Evolutionary conservation across 2,329 filamentous ascomycete genomes (phyloP).

Genomic region (Neonectria coccinea): DNA sequence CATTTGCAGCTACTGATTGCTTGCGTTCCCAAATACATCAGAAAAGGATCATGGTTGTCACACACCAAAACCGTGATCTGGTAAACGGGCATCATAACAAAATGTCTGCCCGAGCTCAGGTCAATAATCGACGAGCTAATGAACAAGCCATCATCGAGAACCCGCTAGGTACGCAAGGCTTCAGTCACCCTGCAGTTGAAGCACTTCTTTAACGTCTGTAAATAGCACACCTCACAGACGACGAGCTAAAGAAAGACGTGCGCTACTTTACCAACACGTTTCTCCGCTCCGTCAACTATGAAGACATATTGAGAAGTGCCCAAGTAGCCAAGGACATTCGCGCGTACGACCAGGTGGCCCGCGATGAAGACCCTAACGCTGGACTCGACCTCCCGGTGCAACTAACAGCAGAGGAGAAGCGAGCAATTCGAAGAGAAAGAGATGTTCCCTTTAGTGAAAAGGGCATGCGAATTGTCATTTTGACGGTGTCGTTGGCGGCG

Average conservation of each 20-base stretch:
- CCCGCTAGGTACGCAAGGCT: constrained; percentile 45
- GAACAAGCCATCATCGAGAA: constrained; percentile 53
- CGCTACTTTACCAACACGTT: constrained; percentile 45
- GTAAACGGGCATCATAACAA: background rate
- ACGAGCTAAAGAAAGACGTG: constrained; percentile 53
- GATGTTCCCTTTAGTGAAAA: constrained; percentile 54
- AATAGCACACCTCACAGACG: constrained; percentile 53
- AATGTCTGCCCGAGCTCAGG: constrained; percentile 31
- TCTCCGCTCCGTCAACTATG: constrained; percentile 47
- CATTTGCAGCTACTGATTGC: background rate
- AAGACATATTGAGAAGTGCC: constrained; percentile 53
- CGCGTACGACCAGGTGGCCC: constrained; percentile 54
- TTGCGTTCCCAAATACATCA: background rate
- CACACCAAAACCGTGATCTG: constrained; percentile 18
- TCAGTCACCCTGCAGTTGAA: background rate
- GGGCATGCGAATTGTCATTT: constrained; percentile 55
- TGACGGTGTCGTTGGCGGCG: constrained; percentile 58
- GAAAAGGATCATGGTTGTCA: background rate
- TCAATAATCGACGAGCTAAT: constrained; percentile 47
- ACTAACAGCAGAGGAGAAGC: constrained; percentile 52
- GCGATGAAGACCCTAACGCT: constrained; percentile 38
- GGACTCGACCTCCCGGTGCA: constrained; percentile 47
- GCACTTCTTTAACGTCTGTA: background rate
- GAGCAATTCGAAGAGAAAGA: constrained; percentile 52
- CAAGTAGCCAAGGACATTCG: constrained; percentile 56